A percentile compares a stretch with the other conserved stretches of the same genome.
These are phyloP conservation scores for Symbiotaphrina buchneri DNA, from an alignment of 495 filamentous ascomycete genomes.

Conservation along the genomic window DNA sequence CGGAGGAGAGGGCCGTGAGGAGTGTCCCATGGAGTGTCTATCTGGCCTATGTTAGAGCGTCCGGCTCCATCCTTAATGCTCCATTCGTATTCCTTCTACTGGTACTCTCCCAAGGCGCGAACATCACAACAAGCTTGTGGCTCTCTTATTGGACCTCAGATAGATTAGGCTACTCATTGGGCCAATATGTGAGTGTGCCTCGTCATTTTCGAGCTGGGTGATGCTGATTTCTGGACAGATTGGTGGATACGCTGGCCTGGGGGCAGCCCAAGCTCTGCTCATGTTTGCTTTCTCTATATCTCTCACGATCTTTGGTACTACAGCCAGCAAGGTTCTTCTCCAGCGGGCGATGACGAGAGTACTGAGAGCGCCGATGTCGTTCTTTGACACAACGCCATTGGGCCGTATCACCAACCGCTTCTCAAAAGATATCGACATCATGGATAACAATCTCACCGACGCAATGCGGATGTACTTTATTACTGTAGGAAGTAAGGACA, in stretches of 20 bases:
- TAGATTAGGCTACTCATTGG: slow-evolving; percentile 40
- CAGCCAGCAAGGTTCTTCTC: slow-evolving; percentile 61
- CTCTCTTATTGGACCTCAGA: slow-evolving; percentile 77
- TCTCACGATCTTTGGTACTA: slow-evolving; percentile 59
- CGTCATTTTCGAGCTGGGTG: background rate
- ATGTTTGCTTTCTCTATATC: slow-evolving; percentile 51
- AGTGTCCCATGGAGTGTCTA: slow-evolving; percentile 74
- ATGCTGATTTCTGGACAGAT: slow-evolving; percentile 21
- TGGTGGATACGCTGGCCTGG: slow-evolving; percentile 65
- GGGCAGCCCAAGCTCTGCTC: slow-evolving; percentile 44
- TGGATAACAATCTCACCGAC: slow-evolving; percentile 86
- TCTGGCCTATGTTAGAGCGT: slow-evolving; percentile 54
- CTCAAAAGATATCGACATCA: slow-evolving; percentile 80
- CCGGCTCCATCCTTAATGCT: slow-evolving; percentile 50
- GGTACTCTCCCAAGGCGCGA: slow-evolving; percentile 49
- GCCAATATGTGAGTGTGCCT: slow-evolving; percentile 28
- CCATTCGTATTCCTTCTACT: slow-evolving; percentile 42
- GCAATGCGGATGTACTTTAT: slow-evolving; percentile 86
- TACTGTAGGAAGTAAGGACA: slow-evolving; percentile 43
- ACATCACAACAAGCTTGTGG: slow-evolving; percentile 78
- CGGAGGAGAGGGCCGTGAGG: slow-evolving; percentile 66
- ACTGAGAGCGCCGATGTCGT: slow-evolving; percentile 81
- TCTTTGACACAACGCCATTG: slow-evolving; percentile 91
- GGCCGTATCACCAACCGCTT: slow-evolving; percentile 97
- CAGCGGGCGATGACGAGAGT: slow-evolving; percentile 59